A percentile compares a stretch with the other conserved stretches of the same genome.
Conservation (phyloP, 169 alveolate genomes). For the Babesia bovis region DNA sequence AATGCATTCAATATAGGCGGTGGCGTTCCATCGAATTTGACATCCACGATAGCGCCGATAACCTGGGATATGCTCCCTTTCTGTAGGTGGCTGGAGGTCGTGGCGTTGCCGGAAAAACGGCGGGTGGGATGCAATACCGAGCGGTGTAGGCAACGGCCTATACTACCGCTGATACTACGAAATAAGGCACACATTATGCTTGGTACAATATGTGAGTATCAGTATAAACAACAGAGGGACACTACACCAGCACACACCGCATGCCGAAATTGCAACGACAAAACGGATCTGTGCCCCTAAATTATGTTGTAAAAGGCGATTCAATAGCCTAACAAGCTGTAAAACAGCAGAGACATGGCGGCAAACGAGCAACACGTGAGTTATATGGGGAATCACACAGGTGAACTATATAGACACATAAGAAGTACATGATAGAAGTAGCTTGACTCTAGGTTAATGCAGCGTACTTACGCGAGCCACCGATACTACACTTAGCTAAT, state of each 20-base stretch:
- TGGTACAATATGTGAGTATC: not conserved
- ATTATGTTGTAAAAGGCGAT: not conserved
- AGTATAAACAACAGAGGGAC: not conserved
- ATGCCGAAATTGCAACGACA: slow-evolving; percentile 1
- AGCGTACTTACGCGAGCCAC: not conserved
- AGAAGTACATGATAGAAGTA: not conserved
- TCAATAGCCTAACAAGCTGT: not conserved
- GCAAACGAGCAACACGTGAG: not conserved
- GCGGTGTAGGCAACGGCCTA: slow-evolving; percentile 24
- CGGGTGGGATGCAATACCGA: not conserved
- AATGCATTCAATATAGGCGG: slow-evolving; percentile 94
- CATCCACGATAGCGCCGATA: slow-evolving; percentile 98
- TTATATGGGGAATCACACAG: slow-evolving; percentile 19
- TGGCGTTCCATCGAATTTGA: slow-evolving; percentile 91
- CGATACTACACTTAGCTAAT: not conserved
- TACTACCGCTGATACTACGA: slow-evolving; percentile 2
- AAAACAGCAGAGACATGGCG: not conserved
- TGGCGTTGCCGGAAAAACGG: slow-evolving; percentile 13
- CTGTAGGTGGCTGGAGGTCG: slow-evolving; percentile 31
- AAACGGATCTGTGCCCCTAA: not conserved
- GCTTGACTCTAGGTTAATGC: too few relatives aligned
- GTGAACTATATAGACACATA: not conserved
- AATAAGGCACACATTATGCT: slow-evolving; percentile 7
- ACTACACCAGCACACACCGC: slow-evolving; percentile 11
- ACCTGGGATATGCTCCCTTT: slow-evolving; percentile 91